A percentile compares a stretch with the other conserved stretches of the same genome.
Evolutionary conservation across 805 yeast genomes (phyloP).

Genomic region (Wickerhamomyces sydowiorum): DNA sequence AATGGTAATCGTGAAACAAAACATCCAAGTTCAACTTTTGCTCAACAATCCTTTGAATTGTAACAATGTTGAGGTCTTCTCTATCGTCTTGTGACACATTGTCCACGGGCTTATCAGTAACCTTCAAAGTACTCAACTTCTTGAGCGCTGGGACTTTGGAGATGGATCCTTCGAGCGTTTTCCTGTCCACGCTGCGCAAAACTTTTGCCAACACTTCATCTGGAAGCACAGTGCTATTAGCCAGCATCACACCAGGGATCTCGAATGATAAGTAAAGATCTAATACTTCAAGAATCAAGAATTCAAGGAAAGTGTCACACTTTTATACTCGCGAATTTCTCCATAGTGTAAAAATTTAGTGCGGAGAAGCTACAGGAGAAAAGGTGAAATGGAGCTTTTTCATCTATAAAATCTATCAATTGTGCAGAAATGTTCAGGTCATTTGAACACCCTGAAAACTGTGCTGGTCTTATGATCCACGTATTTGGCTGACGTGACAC

Average conservation of each 20-base stretch:
- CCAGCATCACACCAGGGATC: too few relatives aligned
- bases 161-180: background rate
- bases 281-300: too few relatives aligned
- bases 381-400: background rate
- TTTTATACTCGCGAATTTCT: too few relatives aligned
- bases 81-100: background rate
- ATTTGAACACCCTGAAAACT: background rate
- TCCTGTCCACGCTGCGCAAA: too few relatives aligned
- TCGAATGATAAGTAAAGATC: too few relatives aligned
- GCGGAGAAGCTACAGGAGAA: background rate
- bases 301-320: too few relatives aligned
- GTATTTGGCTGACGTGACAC: background rate
- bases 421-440: background rate
- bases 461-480: background rate
- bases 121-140: background rate
- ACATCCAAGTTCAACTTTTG: conserved; percentile 3
- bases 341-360: too few relatives aligned
- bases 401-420: too few relatives aligned
- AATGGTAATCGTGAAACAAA: conserved; percentile 11
- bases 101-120: background rate
- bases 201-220: background rate
- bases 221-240: background rate
- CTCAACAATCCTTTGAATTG: conserved; percentile 2
- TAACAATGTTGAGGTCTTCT: background rate
- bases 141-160: background rate